Percentiles rank a stretch among this genome's conserved stretches.
phyloP scores from a whole-genome alignment of 2,329 filamentous ascomycete genomes.

The Stemphylium beticola region DNA sequence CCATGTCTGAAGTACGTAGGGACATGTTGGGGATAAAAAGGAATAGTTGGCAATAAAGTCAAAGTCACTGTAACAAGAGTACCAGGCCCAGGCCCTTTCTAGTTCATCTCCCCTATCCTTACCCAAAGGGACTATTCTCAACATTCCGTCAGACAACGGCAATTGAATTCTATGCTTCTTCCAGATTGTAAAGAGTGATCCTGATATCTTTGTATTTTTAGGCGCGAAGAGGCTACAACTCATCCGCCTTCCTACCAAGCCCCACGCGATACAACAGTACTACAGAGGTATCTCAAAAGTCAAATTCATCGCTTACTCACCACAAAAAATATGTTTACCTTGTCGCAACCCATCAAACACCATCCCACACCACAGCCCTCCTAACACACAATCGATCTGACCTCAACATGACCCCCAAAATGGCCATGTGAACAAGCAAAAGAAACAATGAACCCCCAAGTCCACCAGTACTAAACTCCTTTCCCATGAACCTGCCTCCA shows the following conservation, averaged over 20 bases:
- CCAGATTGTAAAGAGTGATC: too few relatives aligned
- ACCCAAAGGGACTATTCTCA: too few relatives aligned
- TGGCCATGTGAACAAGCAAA: constrained; percentile 55
- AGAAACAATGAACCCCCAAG: constrained; percentile 51
- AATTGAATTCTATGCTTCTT: too few relatives aligned
- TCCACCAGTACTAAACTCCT: constrained; percentile 38
- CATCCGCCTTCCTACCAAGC: not conserved
- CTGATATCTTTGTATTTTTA: too few relatives aligned
- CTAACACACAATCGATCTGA: constrained; percentile 42
- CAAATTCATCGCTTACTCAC: not conserved
- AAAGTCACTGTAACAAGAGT: too few relatives aligned
- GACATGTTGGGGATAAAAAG: too few relatives aligned
- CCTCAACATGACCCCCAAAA: constrained; percentile 49
- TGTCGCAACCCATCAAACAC: constrained; percentile 3
- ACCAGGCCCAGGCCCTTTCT: too few relatives aligned
- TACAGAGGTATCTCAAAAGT: constrained; percentile 13
- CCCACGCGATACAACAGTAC: not conserved
- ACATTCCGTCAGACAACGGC: too few relatives aligned
- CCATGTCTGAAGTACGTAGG: too few relatives aligned
- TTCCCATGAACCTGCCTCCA: constrained; percentile 18
- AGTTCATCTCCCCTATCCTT: too few relatives aligned
- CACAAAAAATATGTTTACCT: not conserved
- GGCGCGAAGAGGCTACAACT: too few relatives aligned
- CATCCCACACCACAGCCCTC: constrained; percentile 30
- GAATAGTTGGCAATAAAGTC: too few relatives aligned